phyloP scores from a whole-genome alignment of 1,139 yeast species.

The Pichia cactophila region DNA sequence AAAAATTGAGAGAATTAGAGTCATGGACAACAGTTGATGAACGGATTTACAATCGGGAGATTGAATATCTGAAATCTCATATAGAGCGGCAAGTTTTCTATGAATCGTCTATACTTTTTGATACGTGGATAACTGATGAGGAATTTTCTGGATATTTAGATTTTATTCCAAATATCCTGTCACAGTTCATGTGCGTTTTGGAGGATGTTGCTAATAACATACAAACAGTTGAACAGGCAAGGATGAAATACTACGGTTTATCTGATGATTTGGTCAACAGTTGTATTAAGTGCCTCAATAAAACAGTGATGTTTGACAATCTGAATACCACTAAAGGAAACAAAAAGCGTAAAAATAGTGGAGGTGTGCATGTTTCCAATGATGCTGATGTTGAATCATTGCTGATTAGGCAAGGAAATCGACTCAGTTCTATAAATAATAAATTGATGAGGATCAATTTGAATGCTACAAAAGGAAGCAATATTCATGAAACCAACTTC shows the following conservation, averaged over 20 bases:
- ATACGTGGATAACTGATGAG: conserved; percentile 15
- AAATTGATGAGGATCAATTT: conserved; percentile 16
- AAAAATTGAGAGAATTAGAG: conserved; percentile 42
- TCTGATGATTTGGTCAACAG: conserved; percentile 8
- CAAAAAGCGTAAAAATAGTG: conserved; percentile 7
- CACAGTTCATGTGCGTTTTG: conserved; percentile 8
- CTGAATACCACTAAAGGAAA: not conserved
- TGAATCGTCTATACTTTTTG: conserved; percentile 45
- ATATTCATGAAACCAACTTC: not conserved
- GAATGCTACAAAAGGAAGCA: conserved; percentile 2
- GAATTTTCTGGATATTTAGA: conserved; percentile 1
- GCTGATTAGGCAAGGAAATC: conserved; percentile 11
- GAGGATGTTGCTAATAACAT: conserved; percentile 6
- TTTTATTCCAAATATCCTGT: conserved; percentile 8
- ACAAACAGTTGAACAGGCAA: conserved; percentile 9
- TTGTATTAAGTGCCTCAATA: conserved; percentile 2
- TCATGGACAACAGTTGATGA: conserved; percentile 46
- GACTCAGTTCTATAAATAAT: conserved; percentile 14
- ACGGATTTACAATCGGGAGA: conserved; percentile 33
- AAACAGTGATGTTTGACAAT: not conserved
- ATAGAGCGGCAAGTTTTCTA: conserved; percentile 48
- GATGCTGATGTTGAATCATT: conserved; percentile 3
- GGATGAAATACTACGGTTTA: conserved; percentile 8
- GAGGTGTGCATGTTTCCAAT: not conserved
- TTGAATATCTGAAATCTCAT: conserved; percentile 38